Conservation (phyloP, 163 green algal species). For the Volvox carteri region DNA sequence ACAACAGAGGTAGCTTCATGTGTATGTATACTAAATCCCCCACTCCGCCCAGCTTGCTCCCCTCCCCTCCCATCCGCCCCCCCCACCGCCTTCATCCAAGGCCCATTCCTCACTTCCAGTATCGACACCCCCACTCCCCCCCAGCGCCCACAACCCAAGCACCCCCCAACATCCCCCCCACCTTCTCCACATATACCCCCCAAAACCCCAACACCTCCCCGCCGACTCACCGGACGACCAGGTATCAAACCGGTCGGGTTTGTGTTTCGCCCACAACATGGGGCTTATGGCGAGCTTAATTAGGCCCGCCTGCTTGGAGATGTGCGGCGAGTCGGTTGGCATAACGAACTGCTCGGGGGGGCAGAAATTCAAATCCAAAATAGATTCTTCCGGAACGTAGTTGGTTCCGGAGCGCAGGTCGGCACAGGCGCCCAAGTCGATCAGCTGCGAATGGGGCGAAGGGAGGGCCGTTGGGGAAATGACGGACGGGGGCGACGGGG, state of each 20-base stretch:
- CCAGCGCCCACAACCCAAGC: no score
- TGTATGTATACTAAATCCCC: neutral
- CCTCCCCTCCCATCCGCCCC: neutral
- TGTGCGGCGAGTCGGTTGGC: constrained; percentile 84
- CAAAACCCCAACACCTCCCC: no score
- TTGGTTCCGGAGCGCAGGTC: constrained; percentile 97
- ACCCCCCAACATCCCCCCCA: no score
- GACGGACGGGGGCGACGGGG: neutral
- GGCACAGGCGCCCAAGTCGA: constrained; percentile 95
- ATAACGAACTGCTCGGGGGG: constrained; percentile 95
- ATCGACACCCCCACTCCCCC: no score
- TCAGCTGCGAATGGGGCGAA: constrained; percentile 74
- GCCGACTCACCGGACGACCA: constrained; percentile 62
- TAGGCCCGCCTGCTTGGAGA: constrained; percentile 59
- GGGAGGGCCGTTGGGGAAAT: neutral
- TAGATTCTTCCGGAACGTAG: constrained; percentile 96
- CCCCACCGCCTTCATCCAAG: no score
- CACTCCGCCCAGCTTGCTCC: neutral
- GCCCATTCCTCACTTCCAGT: neutral
- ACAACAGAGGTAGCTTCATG: neutral
- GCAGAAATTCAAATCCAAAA: constrained; percentile 96
- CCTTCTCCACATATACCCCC: no score
- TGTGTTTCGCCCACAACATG: constrained; percentile 96
- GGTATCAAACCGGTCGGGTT: constrained; percentile 86
- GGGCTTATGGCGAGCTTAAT: constrained; percentile 91